Evolutionary conservation across 352 stramenopile genomes (phyloP).

Genomic region (Peronospora belbahrii): DNA sequence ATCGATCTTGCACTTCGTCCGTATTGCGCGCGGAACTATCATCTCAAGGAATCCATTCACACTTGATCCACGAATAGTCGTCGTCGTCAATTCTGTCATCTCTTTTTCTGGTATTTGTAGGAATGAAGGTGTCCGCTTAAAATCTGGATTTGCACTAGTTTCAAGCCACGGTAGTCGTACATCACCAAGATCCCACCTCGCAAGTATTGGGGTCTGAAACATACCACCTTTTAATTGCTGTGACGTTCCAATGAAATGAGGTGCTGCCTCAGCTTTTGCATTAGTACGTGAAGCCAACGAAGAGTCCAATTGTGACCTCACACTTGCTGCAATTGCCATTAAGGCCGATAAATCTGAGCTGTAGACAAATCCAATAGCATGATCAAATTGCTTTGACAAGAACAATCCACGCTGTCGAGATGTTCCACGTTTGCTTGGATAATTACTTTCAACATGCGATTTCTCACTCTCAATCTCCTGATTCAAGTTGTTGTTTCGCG

Average conservation of each 20-base stretch:
- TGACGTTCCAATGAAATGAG: slow-evolving; percentile 7
- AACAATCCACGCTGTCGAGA: slow-evolving; percentile 30
- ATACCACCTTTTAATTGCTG: slow-evolving; percentile 14
- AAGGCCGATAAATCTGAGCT: slow-evolving; percentile 59
- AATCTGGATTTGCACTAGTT: slow-evolving; percentile 11
- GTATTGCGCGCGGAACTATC: slow-evolving; percentile 28
- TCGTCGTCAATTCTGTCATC: slow-evolving; percentile 46
- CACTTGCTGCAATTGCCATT: slow-evolving; percentile 9
- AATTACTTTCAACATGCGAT: slow-evolving; percentile 10
- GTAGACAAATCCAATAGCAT: slow-evolving; percentile 59
- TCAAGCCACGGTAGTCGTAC: slow-evolving; percentile 50
- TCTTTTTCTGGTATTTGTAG: slow-evolving; percentile 37
- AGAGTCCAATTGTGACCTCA: not conserved
- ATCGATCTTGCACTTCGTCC: slow-evolving; percentile 19
- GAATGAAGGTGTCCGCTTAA: slow-evolving; percentile 23
- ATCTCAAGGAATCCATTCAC: slow-evolving; percentile 42
- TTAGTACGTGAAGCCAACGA: slow-evolving; percentile 8
- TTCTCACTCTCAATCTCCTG: slow-evolving; percentile 14
- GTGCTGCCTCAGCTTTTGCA: slow-evolving; percentile 15
- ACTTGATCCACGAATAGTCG: slow-evolving; percentile 31
- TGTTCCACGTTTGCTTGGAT: slow-evolving; percentile 1
- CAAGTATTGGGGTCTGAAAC: slow-evolving; percentile 41
- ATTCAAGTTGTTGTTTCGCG: slow-evolving; percentile 15
- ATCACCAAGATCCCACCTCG: slow-evolving; percentile 20
- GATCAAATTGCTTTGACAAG: slow-evolving; percentile 64